Evolutionary conservation across 495 filamentous ascomycete species (phyloP), one percentile per base, ranked within the genome.

Genomic region (Aspergillus homomorphus): DNA sequence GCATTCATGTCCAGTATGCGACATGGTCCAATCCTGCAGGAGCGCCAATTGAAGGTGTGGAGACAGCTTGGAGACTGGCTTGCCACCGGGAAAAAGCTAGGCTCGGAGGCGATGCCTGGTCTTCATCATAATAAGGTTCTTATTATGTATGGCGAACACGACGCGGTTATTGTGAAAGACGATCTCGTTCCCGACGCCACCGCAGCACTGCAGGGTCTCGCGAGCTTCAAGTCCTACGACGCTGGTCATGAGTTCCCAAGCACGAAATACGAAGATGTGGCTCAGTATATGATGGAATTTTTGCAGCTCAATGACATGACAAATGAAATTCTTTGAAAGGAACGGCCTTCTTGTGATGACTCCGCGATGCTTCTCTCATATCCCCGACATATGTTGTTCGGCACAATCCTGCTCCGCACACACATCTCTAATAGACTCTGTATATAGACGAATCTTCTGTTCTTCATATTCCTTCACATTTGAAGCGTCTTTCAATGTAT

Each of bases 221-320:
- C 77, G 19, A 62, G 71, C 22, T 76, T 82, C 60, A 69, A 77
- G 53, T 74, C 70, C 56, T 72, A 80, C 50, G 70, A 78, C n/a
- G 82, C 77, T 4, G 84, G 81, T 7, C 84, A 87, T 62, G 82
- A 84, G 30, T 78, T 85, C 48, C 79, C 82, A 16, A 82, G 83
- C 65, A 77, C 80, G 8, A 77, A 76, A 58, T 76, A 76, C 28
- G 72, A 76, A 2, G 81, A 82, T 45, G 72, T 84, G 44, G 82
- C 75, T 5, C 65, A 72, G 15, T 69, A 73, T 23, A 77, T 85
- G 15, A 63, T 57, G 41, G 70, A 75, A 19, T 63, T 72, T 42
- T 59, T 79, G 65, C 52, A 73, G 51, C 77, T 56, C 70, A 57
- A 48, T 23, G 28, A 26, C 50, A 21, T 43, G 18, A 24, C 41